Evolutionary conservation across 306 rosid genomes (phyloP), one percentile per base, ranked within the genome.

Genomic region (Inga leiocalycina): DNA sequence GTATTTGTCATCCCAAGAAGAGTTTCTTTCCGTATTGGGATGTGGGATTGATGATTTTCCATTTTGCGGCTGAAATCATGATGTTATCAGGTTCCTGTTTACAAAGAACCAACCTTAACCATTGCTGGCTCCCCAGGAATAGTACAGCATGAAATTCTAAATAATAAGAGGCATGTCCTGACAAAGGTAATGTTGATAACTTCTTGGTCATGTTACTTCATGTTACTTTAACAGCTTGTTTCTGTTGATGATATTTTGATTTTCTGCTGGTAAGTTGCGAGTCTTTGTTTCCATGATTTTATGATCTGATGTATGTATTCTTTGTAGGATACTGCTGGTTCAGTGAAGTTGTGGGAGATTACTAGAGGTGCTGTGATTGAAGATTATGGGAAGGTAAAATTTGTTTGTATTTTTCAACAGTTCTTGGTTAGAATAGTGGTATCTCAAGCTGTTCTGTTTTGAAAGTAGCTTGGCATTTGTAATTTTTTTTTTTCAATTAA

Each of bases 321-420:
- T 65, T 61, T 41, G 44, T 87, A 97, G 99, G 98, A 97, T 88
- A 88, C 98, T 75, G 89, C 97, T 82, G 94, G 94, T 84, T 92
- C 98, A 35, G 99, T 97, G 78, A 97, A 97, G 89, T 89, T 97
- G 78, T 97, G 99, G 99, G 99, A 97, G 94, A 87, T 97, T 73
- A 97, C 99, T 45, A 92, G 87, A 85, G 98, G 99, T 72, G 84
- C 83, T 79, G 93, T 97, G 62, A 85, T 97, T 86, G 95, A 89
- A 86, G 94, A 94, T 90, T 97, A 88, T 71, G 98, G 99, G 86
- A 92, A 97, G 99, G 99, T 97, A 82, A 80, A 24, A 68, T 52
- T 68, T 16, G 79, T 68, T 80, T 87, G 68, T 41, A 75, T 52
- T 71, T 79, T 52, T 75, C 78, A 74, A 73, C 22, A 39, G 46